These are phyloP conservation scores for Solanum commersonii DNA, from an alignment of 257 asterid genomes.

Conservation along the genomic window DNA sequence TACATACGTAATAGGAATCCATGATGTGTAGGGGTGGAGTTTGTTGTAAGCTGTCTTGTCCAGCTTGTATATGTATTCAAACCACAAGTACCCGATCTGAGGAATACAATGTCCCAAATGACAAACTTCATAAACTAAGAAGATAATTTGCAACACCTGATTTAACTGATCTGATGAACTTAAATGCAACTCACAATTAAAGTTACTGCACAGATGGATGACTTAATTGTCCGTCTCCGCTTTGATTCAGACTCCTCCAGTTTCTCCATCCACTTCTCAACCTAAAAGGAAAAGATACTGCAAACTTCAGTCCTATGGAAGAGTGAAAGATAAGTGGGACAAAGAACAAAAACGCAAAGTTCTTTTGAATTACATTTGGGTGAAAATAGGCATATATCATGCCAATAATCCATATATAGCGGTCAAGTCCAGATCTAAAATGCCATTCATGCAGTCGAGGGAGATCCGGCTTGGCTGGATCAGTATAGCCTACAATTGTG, in stretches of 20 bases:
- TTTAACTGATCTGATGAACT: background rate
- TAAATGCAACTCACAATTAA: conserved; percentile 34
- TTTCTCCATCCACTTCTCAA: conserved; percentile 96
- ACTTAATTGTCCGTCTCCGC: conserved; percentile 63
- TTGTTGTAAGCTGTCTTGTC: conserved; percentile 82
- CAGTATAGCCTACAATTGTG: conserved; percentile 55
- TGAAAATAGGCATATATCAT: conserved; percentile 79
- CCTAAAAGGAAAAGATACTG: conserved; percentile 27
- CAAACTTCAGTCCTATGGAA: background rate
- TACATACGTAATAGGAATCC: conserved; percentile 95
- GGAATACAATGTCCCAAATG: background rate
- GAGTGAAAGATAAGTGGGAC: background rate
- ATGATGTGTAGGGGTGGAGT: conserved; percentile 95
- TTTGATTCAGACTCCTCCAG: conserved; percentile 77
- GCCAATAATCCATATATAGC: conserved; percentile 81
- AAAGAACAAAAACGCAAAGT: background rate
- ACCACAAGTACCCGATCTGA: conserved; percentile 64
- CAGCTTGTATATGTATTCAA: conserved; percentile 81
- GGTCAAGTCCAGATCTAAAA: conserved; percentile 88
- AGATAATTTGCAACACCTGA: background rate
- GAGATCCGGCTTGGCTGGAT: conserved; percentile 88
- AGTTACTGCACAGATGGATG: conserved; percentile 44
- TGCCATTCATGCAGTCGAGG: conserved; percentile 96
- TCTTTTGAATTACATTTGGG: conserved; percentile 48
- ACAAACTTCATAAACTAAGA: background rate